Evolutionary conservation across 129 eudicot species (phyloP).

Genomic region (Flaveria robusta): DNA sequence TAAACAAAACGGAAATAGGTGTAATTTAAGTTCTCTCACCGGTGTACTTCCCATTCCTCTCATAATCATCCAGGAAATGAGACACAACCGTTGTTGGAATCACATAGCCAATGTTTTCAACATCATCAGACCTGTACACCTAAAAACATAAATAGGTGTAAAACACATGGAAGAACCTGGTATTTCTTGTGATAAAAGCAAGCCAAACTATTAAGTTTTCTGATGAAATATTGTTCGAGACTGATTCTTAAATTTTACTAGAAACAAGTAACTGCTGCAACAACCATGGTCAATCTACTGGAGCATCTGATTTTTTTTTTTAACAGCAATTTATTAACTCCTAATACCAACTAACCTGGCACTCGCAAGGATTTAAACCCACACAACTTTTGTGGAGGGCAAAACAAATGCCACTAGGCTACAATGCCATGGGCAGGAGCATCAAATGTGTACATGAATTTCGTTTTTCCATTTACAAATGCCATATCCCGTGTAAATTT

Average conservation of each 20-base stretch:
- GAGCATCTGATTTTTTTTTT: too few species aligned
- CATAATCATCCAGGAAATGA: slow-evolving; percentile 89
- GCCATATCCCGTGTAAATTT: neutral
- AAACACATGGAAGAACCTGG: slow-evolving; percentile 11
- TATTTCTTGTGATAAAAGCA: slow-evolving; percentile 13
- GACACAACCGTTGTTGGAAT: slow-evolving; percentile 93
- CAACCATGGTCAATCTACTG: neutral
- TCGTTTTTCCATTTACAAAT: neutral
- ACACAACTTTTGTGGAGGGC: too few species aligned
- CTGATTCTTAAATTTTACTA: neutral
- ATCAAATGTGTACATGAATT: neutral
- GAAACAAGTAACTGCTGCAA: slow-evolving; percentile 6
- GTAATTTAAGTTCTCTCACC: slow-evolving; percentile 50
- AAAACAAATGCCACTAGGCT: too few species aligned
- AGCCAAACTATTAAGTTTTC: slow-evolving; percentile 19
- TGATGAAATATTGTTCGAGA: slow-evolving; percentile 7
- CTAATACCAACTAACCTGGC: too few species aligned
- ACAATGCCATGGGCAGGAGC: neutral
- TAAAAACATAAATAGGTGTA: slow-evolving; percentile 42
- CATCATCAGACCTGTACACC: slow-evolving; percentile 91
- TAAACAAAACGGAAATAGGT: neutral
- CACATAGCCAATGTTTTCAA: slow-evolving; percentile 94
- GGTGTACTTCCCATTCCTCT: slow-evolving; percentile 87
- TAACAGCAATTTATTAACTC: too few species aligned
- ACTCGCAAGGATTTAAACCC: too few species aligned